These are phyloP conservation scores for Russula sp. DNA, from an alignment of 768 basidiomycete genomes.

Conservation along the genomic window DNA sequence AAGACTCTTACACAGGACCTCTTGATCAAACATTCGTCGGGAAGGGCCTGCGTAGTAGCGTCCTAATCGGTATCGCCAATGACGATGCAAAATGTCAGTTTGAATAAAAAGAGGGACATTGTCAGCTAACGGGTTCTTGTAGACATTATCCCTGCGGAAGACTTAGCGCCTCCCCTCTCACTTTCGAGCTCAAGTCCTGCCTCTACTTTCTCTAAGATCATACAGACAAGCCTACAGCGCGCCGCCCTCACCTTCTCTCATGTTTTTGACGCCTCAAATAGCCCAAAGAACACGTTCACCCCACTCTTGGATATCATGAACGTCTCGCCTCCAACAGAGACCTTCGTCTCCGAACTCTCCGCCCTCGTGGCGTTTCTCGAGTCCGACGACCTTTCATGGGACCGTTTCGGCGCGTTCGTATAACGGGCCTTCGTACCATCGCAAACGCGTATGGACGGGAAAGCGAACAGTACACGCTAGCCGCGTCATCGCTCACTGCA, in stretches of 20 bases:
- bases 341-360: constrained; percentile 44
- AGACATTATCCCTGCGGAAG: constrained; percentile 57
- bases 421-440: constrained; percentile 51
- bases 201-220: constrained; percentile 49
- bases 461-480: constrained; percentile 55
- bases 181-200: constrained; percentile 37
- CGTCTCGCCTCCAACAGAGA: constrained; percentile 39
- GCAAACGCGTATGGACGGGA: constrained; percentile 46
- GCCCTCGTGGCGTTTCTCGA: constrained; percentile 55
- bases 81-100: constrained; percentile 53
- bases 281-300: constrained; percentile 35
- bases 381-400: constrained; percentile 42
- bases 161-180: constrained; percentile 49
- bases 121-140: constrained; percentile 16
- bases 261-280: constrained; percentile 42
- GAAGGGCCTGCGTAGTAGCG: constrained; percentile 47
- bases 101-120: neutral
- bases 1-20: constrained; percentile 34
- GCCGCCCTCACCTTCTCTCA: constrained; percentile 58
- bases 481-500: constrained; percentile 46
- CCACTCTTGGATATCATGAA: constrained; percentile 45
- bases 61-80: constrained; percentile 58
- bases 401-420: constrained; percentile 57
- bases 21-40: constrained; percentile 51
- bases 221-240: constrained; percentile 56